Evolutionary conservation across 2,329 filamentous ascomycete species (phyloP).

Genomic region (Colletotrichum zoysiae): DNA sequence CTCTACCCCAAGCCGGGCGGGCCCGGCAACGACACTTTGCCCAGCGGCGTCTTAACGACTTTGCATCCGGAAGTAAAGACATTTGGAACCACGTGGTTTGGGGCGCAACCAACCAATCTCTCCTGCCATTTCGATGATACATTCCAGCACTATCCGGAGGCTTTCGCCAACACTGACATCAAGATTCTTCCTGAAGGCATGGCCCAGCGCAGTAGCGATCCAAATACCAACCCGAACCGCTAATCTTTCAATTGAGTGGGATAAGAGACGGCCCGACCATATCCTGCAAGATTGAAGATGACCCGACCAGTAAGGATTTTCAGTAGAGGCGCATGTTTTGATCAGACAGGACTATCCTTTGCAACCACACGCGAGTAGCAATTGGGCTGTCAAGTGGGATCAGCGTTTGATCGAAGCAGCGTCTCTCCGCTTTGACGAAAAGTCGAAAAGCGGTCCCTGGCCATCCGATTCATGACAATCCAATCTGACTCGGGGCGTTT

Average conservation of each 20-base stretch:
- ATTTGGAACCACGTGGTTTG: not conserved
- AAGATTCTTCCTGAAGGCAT: not conserved
- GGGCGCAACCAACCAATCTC: not conserved
- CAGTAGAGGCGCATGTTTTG: not conserved
- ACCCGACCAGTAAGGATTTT: not conserved
- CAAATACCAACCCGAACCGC: too few species aligned
- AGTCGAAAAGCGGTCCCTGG: not conserved
- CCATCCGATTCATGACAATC: not conserved
- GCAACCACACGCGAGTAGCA: not conserved
- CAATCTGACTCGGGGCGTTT: conserved; percentile 8
- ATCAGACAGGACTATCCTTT: not conserved
- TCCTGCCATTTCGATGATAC: not conserved
- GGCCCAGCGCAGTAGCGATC: too few species aligned
- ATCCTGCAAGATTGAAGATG: not conserved
- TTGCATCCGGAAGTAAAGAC: not conserved
- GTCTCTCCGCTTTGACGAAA: not conserved
- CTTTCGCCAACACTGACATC: too few species aligned
- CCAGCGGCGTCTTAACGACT: not conserved
- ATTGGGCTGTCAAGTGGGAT: not conserved
- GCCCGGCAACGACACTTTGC: not conserved
- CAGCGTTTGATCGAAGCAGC: not conserved
- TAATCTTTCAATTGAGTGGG: not conserved
- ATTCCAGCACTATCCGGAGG: not conserved
- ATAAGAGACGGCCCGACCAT: too few species aligned
- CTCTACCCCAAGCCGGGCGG: conserved; percentile 8